phyloP scores from a whole-genome alignment of 306 rosid species.

The Albizia julibrissin region DNA sequence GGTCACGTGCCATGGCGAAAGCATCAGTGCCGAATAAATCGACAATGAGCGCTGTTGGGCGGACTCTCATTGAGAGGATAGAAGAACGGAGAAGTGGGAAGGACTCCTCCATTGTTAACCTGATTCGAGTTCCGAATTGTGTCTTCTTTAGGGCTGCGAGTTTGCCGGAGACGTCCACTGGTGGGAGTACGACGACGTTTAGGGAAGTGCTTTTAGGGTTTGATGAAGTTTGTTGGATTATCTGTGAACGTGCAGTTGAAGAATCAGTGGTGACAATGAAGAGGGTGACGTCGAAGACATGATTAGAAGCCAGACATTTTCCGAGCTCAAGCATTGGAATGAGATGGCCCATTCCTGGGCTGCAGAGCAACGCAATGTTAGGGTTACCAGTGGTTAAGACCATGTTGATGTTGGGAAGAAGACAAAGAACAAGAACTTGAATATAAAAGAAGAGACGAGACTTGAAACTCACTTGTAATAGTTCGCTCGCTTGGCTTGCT shows the following conservation, averaged over 20 bases:
- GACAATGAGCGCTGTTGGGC: conserved; percentile 31
- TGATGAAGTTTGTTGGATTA: conserved; percentile 4
- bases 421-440: not conserved
- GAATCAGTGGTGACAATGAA: conserved; percentile 2
- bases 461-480: not conserved
- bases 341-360: conserved; percentile 10
- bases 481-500: not conserved
- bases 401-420: not conserved
- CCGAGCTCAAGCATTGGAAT: conserved; percentile 6
- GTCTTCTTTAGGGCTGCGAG: not conserved
- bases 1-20: conserved; percentile 33
- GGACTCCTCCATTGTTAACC: not conserved
- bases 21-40: conserved; percentile 40
- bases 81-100: not conserved
- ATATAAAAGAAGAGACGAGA: not conserved
- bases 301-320: not conserved
- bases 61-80: not conserved
- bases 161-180: not conserved
- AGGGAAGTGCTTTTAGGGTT: not conserved
- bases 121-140: not conserved
- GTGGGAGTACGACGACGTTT: not conserved
- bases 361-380: not conserved
- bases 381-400: not conserved
- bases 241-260: not conserved
- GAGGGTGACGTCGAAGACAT: conserved; percentile 7